Evolutionary conservation across 1,139 yeast species (phyloP).

Genomic region (Taphrina communis): DNA sequence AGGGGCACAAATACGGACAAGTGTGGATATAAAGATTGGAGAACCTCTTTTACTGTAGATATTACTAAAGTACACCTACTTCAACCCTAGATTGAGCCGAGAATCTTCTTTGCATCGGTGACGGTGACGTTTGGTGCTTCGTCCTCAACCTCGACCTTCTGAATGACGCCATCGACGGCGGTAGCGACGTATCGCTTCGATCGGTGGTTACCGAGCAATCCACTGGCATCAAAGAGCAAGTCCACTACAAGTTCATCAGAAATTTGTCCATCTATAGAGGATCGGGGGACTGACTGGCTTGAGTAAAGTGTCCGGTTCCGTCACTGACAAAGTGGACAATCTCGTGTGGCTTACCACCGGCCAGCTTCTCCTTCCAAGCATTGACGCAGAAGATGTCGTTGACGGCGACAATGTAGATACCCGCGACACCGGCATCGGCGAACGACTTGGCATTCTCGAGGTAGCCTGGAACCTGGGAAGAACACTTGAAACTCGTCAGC

Average conservation of each 20-base stretch:
- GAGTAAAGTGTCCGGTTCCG: slow-evolving; percentile 67
- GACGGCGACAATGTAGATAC: slow-evolving; percentile 72
- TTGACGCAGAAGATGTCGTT: slow-evolving; percentile 85
- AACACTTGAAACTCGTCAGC: slow-evolving; percentile 51
- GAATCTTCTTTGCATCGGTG: slow-evolving; percentile 57
- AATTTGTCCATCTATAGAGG: too few species aligned
- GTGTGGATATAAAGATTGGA: too few species aligned
- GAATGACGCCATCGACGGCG: slow-evolving; percentile 74
- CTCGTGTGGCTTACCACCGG: slow-evolving; percentile 47
- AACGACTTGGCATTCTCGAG: slow-evolving; percentile 60
- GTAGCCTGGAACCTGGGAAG: slow-evolving; percentile 83
- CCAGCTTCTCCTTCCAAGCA: slow-evolving; percentile 71
- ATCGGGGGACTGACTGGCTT: slow-evolving; percentile 9
- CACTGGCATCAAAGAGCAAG: slow-evolving; percentile 71
- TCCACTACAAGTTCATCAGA: slow-evolving; percentile 53
- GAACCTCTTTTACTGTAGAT: too few species aligned
- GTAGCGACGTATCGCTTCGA: slow-evolving; percentile 77
- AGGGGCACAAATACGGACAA: too few species aligned
- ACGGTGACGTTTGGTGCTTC: slow-evolving; percentile 72
- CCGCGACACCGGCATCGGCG: slow-evolving; percentile 65
- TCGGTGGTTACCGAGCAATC: slow-evolving; percentile 75
- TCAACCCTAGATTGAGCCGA: slow-evolving; percentile 12
- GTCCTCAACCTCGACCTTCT: slow-evolving; percentile 73
- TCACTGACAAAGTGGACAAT: slow-evolving; percentile 71
- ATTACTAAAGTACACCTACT: too few species aligned